These are phyloP conservation scores for Phellinidium pouzarii DNA, from an alignment of 1,284 basidiomycete species.

Conservation along the genomic window DNA sequence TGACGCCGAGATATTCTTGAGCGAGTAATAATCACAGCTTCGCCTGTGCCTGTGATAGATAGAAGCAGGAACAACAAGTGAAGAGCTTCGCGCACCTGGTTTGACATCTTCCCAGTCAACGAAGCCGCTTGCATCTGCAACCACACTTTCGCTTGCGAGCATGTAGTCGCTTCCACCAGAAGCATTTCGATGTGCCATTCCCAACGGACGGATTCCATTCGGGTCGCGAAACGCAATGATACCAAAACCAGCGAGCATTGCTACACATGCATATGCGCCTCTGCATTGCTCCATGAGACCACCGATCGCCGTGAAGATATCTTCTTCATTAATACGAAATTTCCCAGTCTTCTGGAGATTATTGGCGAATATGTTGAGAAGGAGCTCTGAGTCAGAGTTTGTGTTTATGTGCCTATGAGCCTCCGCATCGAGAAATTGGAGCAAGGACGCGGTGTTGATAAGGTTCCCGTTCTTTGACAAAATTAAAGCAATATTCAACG, in stretches of 20 bases:
- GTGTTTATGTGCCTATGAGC: slow-evolving; percentile 99
- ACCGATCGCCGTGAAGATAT: slow-evolving; percentile 93
- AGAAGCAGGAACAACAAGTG: neutral
- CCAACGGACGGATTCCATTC: slow-evolving; percentile 95
- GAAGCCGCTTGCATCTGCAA: slow-evolving; percentile 91
- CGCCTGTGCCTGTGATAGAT: slow-evolving; percentile 42
- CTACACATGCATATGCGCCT: slow-evolving; percentile 95
- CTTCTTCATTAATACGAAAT: slow-evolving; percentile 99
- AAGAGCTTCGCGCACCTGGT: slow-evolving; percentile 72
- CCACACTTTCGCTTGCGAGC: slow-evolving; percentile 93
- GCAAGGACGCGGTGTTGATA: slow-evolving; percentile 84
- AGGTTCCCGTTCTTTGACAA: slow-evolving; percentile 88
- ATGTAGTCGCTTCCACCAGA: slow-evolving; percentile 74
- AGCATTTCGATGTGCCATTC: slow-evolving; percentile 58
- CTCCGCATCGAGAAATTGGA: slow-evolving; percentile 91
- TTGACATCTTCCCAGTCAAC: slow-evolving; percentile 90
- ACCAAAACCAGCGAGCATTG: slow-evolving; percentile 98
- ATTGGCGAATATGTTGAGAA: slow-evolving; percentile 97
- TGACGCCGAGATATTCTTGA: slow-evolving; percentile 66
- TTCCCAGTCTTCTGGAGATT: slow-evolving; percentile 98
- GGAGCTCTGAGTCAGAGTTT: slow-evolving; percentile 93
- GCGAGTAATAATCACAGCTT: slow-evolving; percentile 94
- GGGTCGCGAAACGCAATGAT: slow-evolving; percentile 98
- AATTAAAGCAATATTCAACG: slow-evolving; percentile 17
- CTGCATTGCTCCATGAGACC: slow-evolving; percentile 84